Evolutionary conservation across 1,139 yeast genomes (phyloP).

Genomic region (Kurtzmaniella natalensis): DNA sequence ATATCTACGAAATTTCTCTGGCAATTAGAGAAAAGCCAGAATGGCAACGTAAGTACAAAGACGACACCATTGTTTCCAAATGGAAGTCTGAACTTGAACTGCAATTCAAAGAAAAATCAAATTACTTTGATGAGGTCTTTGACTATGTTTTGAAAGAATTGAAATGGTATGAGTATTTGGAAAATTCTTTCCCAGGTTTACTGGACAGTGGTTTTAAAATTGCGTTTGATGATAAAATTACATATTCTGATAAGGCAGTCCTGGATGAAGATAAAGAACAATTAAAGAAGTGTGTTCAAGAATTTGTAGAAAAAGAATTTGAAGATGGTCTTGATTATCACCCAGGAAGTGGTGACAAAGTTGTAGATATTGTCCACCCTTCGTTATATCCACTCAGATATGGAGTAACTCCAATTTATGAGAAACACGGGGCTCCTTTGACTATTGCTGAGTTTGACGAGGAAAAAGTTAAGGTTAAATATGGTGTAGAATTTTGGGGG

Average conservation of each 20-base stretch:
- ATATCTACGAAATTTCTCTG: slow-evolving; percentile 20
- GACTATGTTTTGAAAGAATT: slow-evolving; percentile 24
- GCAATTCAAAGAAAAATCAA: slow-evolving; percentile 14
- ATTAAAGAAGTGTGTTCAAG: slow-evolving; percentile 2
- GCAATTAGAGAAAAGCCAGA: slow-evolving; percentile 25
- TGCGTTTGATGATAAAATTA: slow-evolving; percentile 11
- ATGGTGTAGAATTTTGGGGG: slow-evolving; percentile 15
- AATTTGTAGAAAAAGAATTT: slow-evolving; percentile 7
- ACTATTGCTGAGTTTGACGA: slow-evolving; percentile 4
- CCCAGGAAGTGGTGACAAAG: slow-evolving; percentile 23
- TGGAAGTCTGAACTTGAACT: slow-evolving; percentile 27
- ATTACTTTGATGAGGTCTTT: slow-evolving; percentile 24
- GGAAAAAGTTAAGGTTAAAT: slow-evolving; percentile 11
- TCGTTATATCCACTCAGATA: slow-evolving; percentile 29
- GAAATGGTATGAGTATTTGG: slow-evolving; percentile 22
- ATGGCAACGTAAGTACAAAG: slow-evolving; percentile 29
- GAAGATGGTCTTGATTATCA: slow-evolving; percentile 24
- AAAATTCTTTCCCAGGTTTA: slow-evolving; percentile 10
- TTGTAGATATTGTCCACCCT: slow-evolving; percentile 33
- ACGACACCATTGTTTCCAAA: slow-evolving; percentile 21
- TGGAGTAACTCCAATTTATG: slow-evolving; percentile 19
- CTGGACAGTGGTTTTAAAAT: slow-evolving; percentile 8
- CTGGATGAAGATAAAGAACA: slow-evolving; percentile 2
- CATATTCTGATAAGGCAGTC: slow-evolving; percentile 8
- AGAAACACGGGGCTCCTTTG: not conserved